These are phyloP conservation scores for Backusella luteola DNA, from an alignment of 192 early-diverging fungal genomes.

Conservation along the genomic window DNA sequence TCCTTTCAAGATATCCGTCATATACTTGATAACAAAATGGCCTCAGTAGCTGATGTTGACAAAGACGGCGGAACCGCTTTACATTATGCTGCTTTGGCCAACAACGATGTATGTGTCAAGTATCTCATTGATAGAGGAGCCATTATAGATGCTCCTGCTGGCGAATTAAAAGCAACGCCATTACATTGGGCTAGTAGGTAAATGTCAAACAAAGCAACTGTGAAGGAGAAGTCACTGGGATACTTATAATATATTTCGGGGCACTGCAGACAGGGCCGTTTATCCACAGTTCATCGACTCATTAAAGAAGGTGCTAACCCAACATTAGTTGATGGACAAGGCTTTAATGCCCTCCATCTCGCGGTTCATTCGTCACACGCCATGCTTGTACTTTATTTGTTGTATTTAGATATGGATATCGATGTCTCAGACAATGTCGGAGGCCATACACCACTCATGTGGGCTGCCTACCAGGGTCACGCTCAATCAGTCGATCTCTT, in stretches of 20 bases:
- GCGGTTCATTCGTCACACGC: conserved; percentile 82
- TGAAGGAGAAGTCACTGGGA: neutral
- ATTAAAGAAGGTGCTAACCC: conserved; percentile 78
- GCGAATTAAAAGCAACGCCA: conserved; percentile 80
- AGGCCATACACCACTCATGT: conserved; percentile 90
- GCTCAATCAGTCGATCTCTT: conserved; percentile 67
- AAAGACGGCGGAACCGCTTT: conserved; percentile 70
- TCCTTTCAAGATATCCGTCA: conserved; percentile 53
- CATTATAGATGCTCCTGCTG: conserved; percentile 70
- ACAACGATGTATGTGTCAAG: conserved; percentile 65
- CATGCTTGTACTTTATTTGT: conserved; percentile 73
- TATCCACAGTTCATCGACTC: conserved; percentile 72
- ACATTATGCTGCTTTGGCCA: conserved; percentile 85
- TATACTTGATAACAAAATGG: conserved; percentile 56
- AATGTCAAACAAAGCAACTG: neutral
- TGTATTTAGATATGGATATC: conserved; percentile 68
- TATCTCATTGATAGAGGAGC: conserved; percentile 81
- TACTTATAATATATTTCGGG: neutral
- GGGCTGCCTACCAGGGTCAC: conserved; percentile 90
- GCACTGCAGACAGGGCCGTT: conserved; percentile 61
- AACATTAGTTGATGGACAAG: conserved; percentile 70
- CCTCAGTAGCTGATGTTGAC: conserved; percentile 56
- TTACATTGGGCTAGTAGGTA: conserved; percentile 91
- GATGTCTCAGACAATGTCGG: conserved; percentile 74
- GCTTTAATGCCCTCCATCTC: conserved; percentile 89